Percentiles rank a stretch among this genome's conserved stretches.
Evolutionary conservation across 805 yeast genomes (phyloP).

Genomic region (Phaffomyces thermotolerans): DNA sequence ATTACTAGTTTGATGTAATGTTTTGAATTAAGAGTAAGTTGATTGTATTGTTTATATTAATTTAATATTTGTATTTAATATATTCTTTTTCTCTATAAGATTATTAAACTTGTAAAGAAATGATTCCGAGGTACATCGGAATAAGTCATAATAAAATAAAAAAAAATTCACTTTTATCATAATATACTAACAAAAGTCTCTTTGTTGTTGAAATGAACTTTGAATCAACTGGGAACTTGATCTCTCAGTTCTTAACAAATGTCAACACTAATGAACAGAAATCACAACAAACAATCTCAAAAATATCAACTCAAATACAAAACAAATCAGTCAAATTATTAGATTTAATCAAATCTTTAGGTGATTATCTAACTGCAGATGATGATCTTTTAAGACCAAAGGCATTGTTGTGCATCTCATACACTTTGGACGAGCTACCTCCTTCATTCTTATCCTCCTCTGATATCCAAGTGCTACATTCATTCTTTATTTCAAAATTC

Average conservation of each 20-base stretch:
- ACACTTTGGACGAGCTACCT: constrained; percentile 27
- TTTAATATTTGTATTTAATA: too few species aligned
- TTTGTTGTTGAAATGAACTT: background rate
- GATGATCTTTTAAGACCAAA: constrained; percentile 44
- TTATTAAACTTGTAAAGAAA: too few species aligned
- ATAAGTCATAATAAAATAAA: too few species aligned
- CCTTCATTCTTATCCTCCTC: constrained; percentile 27
- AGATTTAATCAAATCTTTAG: constrained; percentile 49
- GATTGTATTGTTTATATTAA: too few species aligned
- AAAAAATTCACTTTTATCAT: too few species aligned
- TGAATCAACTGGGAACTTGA: constrained; percentile 9
- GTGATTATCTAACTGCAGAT: constrained; percentile 56
- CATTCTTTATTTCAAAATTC: constrained; percentile 58
- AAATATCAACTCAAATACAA: constrained; percentile 21
- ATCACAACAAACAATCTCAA: constrained; percentile 23
- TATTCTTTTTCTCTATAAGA: too few species aligned
- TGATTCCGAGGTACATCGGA: too few species aligned
- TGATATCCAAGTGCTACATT: constrained; percentile 31
- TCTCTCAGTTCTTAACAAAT: constrained; percentile 35
- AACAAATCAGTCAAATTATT: constrained; percentile 31
- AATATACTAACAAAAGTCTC: too few species aligned
- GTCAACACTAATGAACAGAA: constrained; percentile 27
- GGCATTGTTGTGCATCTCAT: constrained; percentile 38
- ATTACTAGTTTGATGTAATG: too few species aligned
- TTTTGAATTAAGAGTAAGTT: too few species aligned